Evolutionary conservation across 225 moss, liverwort and hornwort species (phyloP).

Genomic region (Thuidium tamariscinum): DNA sequence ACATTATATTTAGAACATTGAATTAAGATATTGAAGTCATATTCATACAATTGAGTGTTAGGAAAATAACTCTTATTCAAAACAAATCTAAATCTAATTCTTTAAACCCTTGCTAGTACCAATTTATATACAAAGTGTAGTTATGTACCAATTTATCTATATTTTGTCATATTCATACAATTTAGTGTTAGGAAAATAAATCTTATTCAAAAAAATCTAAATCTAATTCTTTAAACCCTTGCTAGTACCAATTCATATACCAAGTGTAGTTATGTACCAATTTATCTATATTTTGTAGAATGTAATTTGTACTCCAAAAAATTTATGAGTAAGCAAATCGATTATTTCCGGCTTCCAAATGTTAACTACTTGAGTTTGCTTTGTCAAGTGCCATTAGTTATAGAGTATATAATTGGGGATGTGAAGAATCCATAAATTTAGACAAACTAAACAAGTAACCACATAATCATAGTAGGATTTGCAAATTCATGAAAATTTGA

Average conservation of each 20-base stretch:
- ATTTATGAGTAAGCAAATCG: not conserved
- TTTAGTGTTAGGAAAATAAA: not conserved
- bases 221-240: not conserved
- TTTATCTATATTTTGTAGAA: not conserved
- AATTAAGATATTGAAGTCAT: not conserved
- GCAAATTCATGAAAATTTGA: rapidly evolving
- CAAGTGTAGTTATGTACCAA: not conserved
- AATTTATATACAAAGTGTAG: not conserved
- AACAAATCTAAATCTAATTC: not conserved
- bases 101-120: not conserved
- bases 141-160: not conserved
- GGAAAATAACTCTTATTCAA: not conserved
- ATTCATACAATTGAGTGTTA: not conserved
- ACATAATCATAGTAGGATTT: rapidly evolving
- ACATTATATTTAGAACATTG: too few relatives aligned
- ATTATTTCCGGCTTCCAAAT: not conserved
- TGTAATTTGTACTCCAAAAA: not conserved
- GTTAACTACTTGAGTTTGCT: not conserved
- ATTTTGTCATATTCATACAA: too few relatives aligned
- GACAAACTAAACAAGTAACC: rapidly evolving
- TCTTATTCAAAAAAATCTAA: not conserved
- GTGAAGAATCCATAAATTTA: rapidly evolving
- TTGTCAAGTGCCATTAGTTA: not conserved
- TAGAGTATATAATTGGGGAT: rapidly evolving
- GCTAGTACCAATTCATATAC: not conserved